Evolutionary conservation across 2,329 filamentous ascomycete genomes (phyloP).

Genomic region (Tolypocladium paradoxum): DNA sequence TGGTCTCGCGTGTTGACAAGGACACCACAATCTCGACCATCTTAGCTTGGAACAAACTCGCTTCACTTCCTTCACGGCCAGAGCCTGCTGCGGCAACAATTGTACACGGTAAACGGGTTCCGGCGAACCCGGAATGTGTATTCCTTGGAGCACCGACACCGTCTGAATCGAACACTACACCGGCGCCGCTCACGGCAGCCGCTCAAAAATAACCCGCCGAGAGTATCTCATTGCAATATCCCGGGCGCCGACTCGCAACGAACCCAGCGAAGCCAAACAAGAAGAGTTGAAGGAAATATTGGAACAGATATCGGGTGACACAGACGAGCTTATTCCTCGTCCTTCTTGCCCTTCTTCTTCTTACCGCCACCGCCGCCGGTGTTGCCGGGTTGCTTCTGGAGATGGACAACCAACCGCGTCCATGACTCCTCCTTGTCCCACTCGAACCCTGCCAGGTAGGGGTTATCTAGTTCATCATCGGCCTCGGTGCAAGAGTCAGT

Average conservation of each 20-base stretch:
- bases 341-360: slow-evolving; percentile 65
- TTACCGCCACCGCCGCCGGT: slow-evolving; percentile 38
- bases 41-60: background rate
- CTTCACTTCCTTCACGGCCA: background rate
- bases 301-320: slow-evolving; percentile 25
- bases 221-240: slow-evolving; percentile 33
- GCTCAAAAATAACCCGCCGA: slow-evolving; percentile 19
- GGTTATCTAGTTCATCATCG: slow-evolving; percentile 81
- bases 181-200: slow-evolving; percentile 15
- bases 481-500: slow-evolving; percentile 38
- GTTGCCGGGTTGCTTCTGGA: slow-evolving; percentile 57
- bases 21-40: background rate
- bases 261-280: slow-evolving; percentile 28
- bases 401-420: slow-evolving; percentile 78
- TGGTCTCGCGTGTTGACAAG: background rate
- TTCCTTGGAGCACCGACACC: background rate
- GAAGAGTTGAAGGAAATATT: slow-evolving; percentile 26
- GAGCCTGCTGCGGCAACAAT: too few relatives aligned
- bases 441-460: slow-evolving; percentile 88
- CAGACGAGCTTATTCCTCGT: slow-evolving; percentile 25
- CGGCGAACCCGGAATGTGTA: background rate
- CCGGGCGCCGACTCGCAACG: slow-evolving; percentile 29
- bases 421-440: slow-evolving; percentile 92
- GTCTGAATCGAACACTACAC: slow-evolving; percentile 7
- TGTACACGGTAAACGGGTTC: background rate